A percentile compares a stretch with the other conserved stretches of the same genome.
phyloP scores from a whole-genome alignment of 345 rosid genomes.

The Hibiscus mutabilis region DNA sequence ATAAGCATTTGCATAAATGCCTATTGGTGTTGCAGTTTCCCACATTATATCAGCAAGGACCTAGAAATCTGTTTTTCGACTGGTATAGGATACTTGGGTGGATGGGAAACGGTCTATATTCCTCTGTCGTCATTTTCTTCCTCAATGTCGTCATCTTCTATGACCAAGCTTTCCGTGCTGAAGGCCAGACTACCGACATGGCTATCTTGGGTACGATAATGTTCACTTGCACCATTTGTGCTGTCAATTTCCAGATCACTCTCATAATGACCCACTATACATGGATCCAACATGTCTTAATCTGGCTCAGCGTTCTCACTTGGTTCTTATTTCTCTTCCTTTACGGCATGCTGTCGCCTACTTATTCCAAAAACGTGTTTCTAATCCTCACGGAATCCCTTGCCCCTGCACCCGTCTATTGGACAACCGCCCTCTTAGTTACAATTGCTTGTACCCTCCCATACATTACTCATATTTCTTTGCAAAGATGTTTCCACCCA shows the following conservation, averaged over 20 bases:
- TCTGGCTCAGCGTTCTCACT: conserved; percentile 76
- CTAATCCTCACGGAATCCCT: conserved; percentile 68
- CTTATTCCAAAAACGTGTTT: conserved; percentile 50
- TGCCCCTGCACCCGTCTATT: conserved; percentile 71
- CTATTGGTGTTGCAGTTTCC: conserved; percentile 65
- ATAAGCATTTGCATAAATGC: too few species aligned
- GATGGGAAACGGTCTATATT: conserved; percentile 84
- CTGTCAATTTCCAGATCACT: conserved; percentile 82
- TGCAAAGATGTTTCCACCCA: conserved; percentile 74
- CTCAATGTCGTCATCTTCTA: conserved; percentile 57
- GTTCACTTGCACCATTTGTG: conserved; percentile 92
- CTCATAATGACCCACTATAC: conserved; percentile 91
- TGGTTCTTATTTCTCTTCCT: conserved; percentile 76
- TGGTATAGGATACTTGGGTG: conserved; percentile 88
- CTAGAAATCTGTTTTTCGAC: conserved; percentile 76
- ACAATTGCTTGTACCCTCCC: conserved; percentile 57
- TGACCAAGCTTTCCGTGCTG: conserved; percentile 59
- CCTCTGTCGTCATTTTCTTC: conserved; percentile 68
- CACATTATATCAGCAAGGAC: conserved; percentile 92
- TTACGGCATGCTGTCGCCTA: conserved; percentile 58
- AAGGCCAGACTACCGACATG: conserved; percentile 88
- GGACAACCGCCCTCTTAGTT: conserved; percentile 64
- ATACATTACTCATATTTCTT: conserved; percentile 53
- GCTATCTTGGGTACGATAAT: conserved; percentile 76
- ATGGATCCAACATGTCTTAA: conserved; percentile 85